Percentiles rank a stretch among this genome's conserved stretches.
Conservation (phyloP, 2,329 filamentous ascomycete species). For the Tolypocladium endophyticum region DNA sequence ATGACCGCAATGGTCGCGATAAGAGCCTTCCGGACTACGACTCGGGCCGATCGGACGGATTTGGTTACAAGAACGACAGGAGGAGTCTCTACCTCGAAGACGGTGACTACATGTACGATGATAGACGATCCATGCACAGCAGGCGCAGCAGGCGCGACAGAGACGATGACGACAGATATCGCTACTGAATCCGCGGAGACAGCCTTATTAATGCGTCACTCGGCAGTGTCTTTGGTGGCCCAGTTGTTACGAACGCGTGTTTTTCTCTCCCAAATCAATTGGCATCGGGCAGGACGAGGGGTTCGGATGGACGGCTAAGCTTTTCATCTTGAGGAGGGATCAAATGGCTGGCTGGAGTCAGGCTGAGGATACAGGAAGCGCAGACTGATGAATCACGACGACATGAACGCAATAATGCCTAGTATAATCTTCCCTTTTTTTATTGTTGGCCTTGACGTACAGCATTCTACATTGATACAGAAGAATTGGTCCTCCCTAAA, state of each 20-base stretch:
- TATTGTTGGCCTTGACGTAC: not conserved
- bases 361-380: not conserved
- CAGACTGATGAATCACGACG: not conserved
- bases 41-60: slow-evolving; percentile 5
- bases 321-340: not conserved
- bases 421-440: too few relatives aligned
- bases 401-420: not conserved
- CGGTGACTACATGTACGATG: slow-evolving; percentile 17
- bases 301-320: not conserved
- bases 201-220: not conserved
- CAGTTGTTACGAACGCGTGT: not conserved
- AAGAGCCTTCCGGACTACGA: slow-evolving; percentile 16
- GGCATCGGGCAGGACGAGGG: not conserved
- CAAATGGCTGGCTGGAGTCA: not conserved
- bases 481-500: not conserved
- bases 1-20: slow-evolving; percentile 19
- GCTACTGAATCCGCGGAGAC: slow-evolving; percentile 7
- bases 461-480: not conserved
- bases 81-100: slow-evolving; percentile 10
- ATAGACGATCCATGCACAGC: slow-evolving; percentile 11
- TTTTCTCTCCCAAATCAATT: not conserved
- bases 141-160: slow-evolving; percentile 11
- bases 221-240: too few relatives aligned
- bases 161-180: slow-evolving; percentile 11
- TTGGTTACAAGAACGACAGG: slow-evolving; percentile 7